phyloP scores from a whole-genome alignment of 1,284 basidiomycete species.

The Leccinum holopus region DNA sequence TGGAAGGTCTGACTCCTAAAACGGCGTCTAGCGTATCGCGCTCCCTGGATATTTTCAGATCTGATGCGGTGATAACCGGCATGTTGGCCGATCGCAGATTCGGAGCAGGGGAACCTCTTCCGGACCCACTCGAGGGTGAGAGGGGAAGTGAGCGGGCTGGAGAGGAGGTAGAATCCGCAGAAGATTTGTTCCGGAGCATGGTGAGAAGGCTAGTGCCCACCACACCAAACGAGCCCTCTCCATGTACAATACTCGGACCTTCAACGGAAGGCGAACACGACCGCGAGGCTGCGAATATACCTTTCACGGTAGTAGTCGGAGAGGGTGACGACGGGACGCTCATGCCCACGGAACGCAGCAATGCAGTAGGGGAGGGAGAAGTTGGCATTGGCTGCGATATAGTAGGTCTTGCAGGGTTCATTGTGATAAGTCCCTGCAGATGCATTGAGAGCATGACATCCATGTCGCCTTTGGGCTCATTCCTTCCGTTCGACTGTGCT shows the following conservation, averaged over 20 bases:
- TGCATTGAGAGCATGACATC: constrained; percentile 81
- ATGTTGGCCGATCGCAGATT: constrained; percentile 27
- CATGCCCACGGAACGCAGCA: constrained; percentile 41
- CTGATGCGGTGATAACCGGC: constrained; percentile 35
- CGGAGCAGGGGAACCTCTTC: constrained; percentile 30
- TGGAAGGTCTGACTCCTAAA: constrained; percentile 23
- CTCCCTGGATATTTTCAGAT: constrained; percentile 57
- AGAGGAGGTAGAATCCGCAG: constrained; percentile 29
- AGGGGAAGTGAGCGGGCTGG: constrained; percentile 25
- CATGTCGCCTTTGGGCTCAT: constrained; percentile 72
- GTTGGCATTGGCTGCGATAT: constrained; percentile 32
- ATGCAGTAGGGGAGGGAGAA: constrained; percentile 46
- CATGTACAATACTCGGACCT: constrained; percentile 32
- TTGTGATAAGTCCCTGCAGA: constrained; percentile 53
- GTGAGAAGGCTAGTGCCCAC: constrained; percentile 54
- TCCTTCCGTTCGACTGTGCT: constrained; percentile 39
- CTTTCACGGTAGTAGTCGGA: constrained; percentile 42
- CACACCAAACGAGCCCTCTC: constrained; percentile 53
- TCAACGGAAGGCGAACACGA: constrained; percentile 58
- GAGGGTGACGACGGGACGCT: constrained; percentile 23
- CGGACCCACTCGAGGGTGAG: constrained; percentile 20
- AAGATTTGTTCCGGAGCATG: constrained; percentile 46
- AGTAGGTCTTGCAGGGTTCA: constrained; percentile 21
- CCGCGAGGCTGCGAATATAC: constrained; percentile 53
- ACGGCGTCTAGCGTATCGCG: constrained; percentile 28